Base-by-base conservation (phyloP, 257 asterid species). In the Scutellaria baicalensis region DNA sequence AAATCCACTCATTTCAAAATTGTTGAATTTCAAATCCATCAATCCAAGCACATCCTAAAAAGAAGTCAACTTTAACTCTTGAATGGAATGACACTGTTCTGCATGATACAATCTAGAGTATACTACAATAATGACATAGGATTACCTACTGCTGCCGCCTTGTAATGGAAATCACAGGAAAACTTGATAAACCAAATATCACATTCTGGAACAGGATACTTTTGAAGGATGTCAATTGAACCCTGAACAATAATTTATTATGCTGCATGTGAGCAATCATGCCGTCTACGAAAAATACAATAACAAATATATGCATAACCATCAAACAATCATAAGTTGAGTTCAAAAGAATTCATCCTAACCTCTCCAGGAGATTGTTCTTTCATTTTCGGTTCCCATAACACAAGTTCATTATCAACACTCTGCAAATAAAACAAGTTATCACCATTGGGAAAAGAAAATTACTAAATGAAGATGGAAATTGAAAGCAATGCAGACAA, bases 291-390 rank as follows among this genome's bases (percentile, higher is more conserved):
- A 44, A 17, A 51, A 55, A 38, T 52, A 38, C 58, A 43, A 44
- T 21, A 14, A 42, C 71, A 16, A 42, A 2, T 20, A 63, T 52
- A 75, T 81, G 69, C 73, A 44, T 42, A 36, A 23, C 49, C 0
- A 60, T 33, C 20, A 27, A 17, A 27, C 50, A 7, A 40, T 4
- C 17, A 21, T 10, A 23, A 64, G 64, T 21, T 12, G 17, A 43
- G 55, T 36, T 45, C 42, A 52, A 71, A 71, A 47, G 60, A 48
- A 54, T 9, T 40, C 66, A 39, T 17, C 68, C 91, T 85, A 74
- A 91, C 96, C 97, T 94, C 99, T 70, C 97, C 99, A 61, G 97
- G 95, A 65, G 96, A 87, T 43, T 91, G 95, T 66, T 91, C 99
- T 75, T 91, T 94, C 91, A 86, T 94, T 82, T 87, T 94, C 14